phyloP scores from a whole-genome alignment of 208 protist species.

The Blechomonas ayalai region DNA sequence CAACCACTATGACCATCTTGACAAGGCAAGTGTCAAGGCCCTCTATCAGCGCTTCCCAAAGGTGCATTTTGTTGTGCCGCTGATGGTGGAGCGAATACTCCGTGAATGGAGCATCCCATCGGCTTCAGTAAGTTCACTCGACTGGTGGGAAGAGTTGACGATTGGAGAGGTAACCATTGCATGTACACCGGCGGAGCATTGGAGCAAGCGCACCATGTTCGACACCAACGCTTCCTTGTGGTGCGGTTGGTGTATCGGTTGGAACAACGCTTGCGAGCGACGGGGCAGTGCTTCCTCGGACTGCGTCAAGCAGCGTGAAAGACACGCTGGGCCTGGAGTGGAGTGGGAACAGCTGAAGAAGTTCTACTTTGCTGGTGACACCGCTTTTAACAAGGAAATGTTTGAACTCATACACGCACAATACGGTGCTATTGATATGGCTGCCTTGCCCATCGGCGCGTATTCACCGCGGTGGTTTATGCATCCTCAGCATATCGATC shows the following conservation, averaged over 20 bases:
- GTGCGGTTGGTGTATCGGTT: slow-evolving; percentile 61
- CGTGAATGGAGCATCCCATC: slow-evolving; percentile 23
- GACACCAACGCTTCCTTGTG: slow-evolving; percentile 61
- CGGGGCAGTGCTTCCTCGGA: neutral
- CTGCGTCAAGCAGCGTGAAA: neutral
- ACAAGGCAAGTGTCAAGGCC: slow-evolving; percentile 21
- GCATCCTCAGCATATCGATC: slow-evolving; percentile 45
- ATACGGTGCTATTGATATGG: slow-evolving; percentile 48
- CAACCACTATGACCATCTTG: slow-evolving; percentile 89
- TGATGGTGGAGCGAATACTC: slow-evolving; percentile 37
- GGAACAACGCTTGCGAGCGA: slow-evolving; percentile 3
- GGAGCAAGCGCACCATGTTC: slow-evolving; percentile 18
- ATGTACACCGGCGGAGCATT: slow-evolving; percentile 64
- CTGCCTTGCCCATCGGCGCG: slow-evolving; percentile 77
- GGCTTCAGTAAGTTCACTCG: slow-evolving; percentile 22
- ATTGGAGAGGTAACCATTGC: slow-evolving; percentile 33
- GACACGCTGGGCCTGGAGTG: slow-evolving; percentile 1
- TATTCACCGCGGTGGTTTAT: slow-evolving; percentile 75
- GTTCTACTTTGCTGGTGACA: slow-evolving; percentile 60
- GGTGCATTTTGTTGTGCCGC: slow-evolving; percentile 45
- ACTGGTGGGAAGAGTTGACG: slow-evolving; percentile 41
- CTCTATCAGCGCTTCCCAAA: slow-evolving; percentile 30
- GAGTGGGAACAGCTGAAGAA: slow-evolving; percentile 26
- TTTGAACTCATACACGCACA: slow-evolving; percentile 40
- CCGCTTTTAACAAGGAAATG: slow-evolving; percentile 33